These are phyloP conservation scores for Amanita polypyramis DNA, from an alignment of 768 basidiomycete species.

Conservation along the genomic window DNA sequence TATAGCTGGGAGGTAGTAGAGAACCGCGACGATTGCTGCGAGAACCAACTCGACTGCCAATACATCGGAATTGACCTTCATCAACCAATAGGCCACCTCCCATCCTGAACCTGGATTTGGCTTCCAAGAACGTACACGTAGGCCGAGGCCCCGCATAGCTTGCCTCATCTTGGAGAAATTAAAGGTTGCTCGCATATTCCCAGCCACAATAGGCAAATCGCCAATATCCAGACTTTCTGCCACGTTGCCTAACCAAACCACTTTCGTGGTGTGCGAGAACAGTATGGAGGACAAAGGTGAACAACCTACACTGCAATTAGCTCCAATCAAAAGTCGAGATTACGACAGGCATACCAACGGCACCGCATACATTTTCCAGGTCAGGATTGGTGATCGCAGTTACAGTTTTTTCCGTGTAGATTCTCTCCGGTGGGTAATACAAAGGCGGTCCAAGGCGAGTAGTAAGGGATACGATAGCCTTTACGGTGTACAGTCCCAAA, in stretches of 20 bases:
- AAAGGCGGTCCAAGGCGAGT: slow-evolving; percentile 68
- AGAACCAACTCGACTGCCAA: slow-evolving; percentile 35
- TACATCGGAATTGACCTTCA: slow-evolving; percentile 38
- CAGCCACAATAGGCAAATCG: slow-evolving; percentile 77
- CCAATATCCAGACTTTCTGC: slow-evolving; percentile 73
- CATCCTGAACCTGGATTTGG: slow-evolving; percentile 55
- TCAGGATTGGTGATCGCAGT: slow-evolving; percentile 47
- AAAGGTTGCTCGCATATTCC: slow-evolving; percentile 53
- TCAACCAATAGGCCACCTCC: slow-evolving; percentile 50
- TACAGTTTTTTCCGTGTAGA: slow-evolving; percentile 68
- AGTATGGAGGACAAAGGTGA: slow-evolving; percentile 54
- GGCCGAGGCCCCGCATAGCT: slow-evolving; percentile 38
- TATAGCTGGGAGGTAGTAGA: slow-evolving; percentile 57
- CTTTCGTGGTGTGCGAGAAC: slow-evolving; percentile 85
- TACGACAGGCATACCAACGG: slow-evolving; percentile 27
- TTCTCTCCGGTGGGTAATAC: slow-evolving; percentile 59
- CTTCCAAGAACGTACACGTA: slow-evolving; percentile 46
- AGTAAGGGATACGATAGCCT: slow-evolving; percentile 30
- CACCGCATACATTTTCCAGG: slow-evolving; percentile 67
- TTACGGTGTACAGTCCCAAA: slow-evolving; percentile 37
- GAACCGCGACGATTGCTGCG: slow-evolving; percentile 42
- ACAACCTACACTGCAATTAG: slow-evolving; percentile 25
- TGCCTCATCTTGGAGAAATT: slow-evolving; percentile 59
- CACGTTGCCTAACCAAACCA: slow-evolving; percentile 74
- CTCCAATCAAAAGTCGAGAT: background rate